Evolutionary conservation across 129 eudicot species (phyloP), one percentile per base, ranked within the genome.

Genomic region (Smallanthus sonchifolius): DNA sequence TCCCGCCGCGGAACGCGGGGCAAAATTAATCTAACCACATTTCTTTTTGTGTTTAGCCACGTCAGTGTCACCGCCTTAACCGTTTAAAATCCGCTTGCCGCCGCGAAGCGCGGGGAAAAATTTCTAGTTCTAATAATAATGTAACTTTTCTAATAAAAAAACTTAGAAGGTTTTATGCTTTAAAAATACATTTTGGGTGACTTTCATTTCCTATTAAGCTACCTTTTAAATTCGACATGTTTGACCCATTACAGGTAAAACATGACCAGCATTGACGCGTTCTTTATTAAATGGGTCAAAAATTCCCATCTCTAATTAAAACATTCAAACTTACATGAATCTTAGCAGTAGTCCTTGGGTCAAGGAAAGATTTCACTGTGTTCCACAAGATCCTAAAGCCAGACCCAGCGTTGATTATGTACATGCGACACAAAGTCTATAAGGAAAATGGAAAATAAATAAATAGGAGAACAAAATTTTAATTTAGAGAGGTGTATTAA

Each of bases 331-430:
- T 88, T 81, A 94, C 98, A 73, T 90, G 91, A 72, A 94, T 94
- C 86, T 94, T 94, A 44, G 95, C 82, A 2, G 97, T 82, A 81
- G 98, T 94, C 81, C 87, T 94, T 28, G 98, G 97, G 79, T 94
- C 98, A 80, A 94, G 96, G 88, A 94, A 94, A 13, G 93, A 84
- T 80, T 94, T 94, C 49, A 90, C 88, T 10, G 96, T 86, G 88
- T 81, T 90, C 98, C 98, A 94, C 72, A 94, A 83, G 49, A 94
- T 92, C 91, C 98, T 88, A 64, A 94, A 94, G 70, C 98, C 97
- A 44, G 93, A 90, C 10, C 98, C 98, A 49, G 96, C 98, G 45
- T 94, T 94, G 87, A 94, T 94, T 43, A 94, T 90, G 91, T 86
- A 94, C 98, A 90, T 90, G 77, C 97, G 88, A 74, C 88, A 90